Conservation (phyloP, 164 flowering plant species). For the Tetrastigma voinierianum region DNA sequence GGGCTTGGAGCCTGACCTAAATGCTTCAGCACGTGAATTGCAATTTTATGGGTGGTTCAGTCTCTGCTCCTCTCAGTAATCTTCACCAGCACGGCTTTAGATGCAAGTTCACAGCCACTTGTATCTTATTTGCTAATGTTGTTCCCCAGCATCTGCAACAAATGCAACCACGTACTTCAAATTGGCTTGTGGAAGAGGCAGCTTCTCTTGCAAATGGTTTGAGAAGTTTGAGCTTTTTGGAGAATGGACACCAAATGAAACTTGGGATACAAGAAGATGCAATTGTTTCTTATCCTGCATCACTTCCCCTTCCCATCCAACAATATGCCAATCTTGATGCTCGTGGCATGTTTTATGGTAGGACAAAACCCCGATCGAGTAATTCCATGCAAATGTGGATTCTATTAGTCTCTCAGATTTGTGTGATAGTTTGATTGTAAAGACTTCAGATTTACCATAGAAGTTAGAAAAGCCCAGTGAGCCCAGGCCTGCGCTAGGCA, state of each 20-base stretch:
- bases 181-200: slow-evolving; percentile 52
- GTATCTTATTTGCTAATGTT: slow-evolving; percentile 28
- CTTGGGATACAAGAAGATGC: slow-evolving; percentile 32
- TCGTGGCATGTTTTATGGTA: slow-evolving; percentile 23
- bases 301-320: slow-evolving; percentile 36
- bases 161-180: slow-evolving; percentile 33
- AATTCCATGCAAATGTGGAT: too few relatives aligned
- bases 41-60: slow-evolving; percentile 19
- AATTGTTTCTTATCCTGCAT: slow-evolving; percentile 26
- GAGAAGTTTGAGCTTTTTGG: slow-evolving; percentile 43
- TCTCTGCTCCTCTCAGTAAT: slow-evolving; percentile 30
- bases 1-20: slow-evolving; percentile 27
- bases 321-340: slow-evolving; percentile 26
- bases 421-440: slow-evolving; percentile 25
- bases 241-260: slow-evolving; percentile 41
- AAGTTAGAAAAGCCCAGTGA: slow-evolving; percentile 60
- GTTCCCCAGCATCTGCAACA: slow-evolving; percentile 37
- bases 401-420: too few relatives aligned
- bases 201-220: slow-evolving; percentile 43
- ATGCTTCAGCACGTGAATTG: slow-evolving; percentile 29
- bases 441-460: slow-evolving; percentile 28
- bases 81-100: slow-evolving; percentile 25
- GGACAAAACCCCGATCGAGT: slow-evolving; percentile 12
- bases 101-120: slow-evolving; percentile 22
- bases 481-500: slow-evolving; percentile 82